Conservation (phyloP, 257 asterid genomes). For the Coffea eugenioides region DNA sequence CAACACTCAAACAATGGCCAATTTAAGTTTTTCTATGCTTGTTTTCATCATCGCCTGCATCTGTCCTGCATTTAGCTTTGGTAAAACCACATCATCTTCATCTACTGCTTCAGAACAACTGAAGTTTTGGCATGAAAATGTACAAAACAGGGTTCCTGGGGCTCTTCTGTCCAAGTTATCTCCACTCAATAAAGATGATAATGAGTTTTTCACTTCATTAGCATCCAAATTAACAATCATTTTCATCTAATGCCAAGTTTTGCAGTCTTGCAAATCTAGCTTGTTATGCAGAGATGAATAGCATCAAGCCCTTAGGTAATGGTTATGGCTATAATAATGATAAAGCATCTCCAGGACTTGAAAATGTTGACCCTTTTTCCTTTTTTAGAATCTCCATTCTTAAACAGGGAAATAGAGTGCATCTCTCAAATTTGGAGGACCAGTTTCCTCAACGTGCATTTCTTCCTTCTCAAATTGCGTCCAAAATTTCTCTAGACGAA, state of each 20-base stretch:
- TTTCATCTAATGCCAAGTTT: not conserved
- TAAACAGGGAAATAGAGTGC: not conserved
- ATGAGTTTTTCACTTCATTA: conserved; percentile 12
- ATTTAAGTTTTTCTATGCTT: too few species aligned
- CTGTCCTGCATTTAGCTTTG: too few species aligned
- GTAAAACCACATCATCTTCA: not conserved
- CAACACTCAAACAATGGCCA: too few species aligned
- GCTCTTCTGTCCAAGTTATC: conserved; percentile 20
- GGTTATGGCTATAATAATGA: not conserved
- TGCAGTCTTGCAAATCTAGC: conserved; percentile 13
- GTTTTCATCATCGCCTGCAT: too few species aligned
- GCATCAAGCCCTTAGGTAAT: not conserved
- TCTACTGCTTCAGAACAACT: conserved; percentile 10
- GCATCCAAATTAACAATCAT: conserved; percentile 2
- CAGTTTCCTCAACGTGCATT: too few species aligned
- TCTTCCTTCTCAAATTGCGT: not conserved
- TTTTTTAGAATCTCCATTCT: conserved; percentile 29
- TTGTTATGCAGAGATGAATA: not conserved
- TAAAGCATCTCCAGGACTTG: not conserved
- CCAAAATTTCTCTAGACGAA: conserved; percentile 8
- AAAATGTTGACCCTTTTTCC: conserved; percentile 23
- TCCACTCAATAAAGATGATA: not conserved
- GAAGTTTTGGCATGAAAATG: conserved; percentile 19
- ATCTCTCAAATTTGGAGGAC: too few species aligned
- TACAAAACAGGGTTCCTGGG: conserved; percentile 13